Evolutionary conservation across 768 basidiomycete genomes (phyloP).

Genomic region (Agrocybe chaxingu): DNA sequence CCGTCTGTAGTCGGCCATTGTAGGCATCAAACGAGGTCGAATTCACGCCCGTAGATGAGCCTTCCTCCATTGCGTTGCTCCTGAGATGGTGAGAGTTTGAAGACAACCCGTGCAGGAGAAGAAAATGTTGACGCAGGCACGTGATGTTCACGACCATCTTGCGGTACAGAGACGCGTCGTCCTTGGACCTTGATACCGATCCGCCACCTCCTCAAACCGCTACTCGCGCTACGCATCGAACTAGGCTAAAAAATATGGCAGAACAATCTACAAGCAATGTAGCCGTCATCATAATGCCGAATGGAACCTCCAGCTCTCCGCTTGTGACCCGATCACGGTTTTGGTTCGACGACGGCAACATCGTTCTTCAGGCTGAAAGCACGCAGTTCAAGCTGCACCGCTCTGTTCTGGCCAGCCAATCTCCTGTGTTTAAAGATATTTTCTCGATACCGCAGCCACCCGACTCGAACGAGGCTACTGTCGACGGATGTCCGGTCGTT

Average conservation of each 20-base stretch:
- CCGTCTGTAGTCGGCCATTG: constrained; percentile 54
- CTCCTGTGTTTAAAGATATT: background rate
- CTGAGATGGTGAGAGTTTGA: background rate
- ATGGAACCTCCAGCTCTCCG: background rate
- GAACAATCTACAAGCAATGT: background rate
- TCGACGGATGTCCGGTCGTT: too few species aligned
- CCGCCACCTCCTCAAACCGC: background rate
- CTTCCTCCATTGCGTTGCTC: constrained; percentile 2
- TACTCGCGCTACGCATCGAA: background rate
- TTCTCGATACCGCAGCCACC: too few species aligned
- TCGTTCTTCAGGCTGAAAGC: constrained; percentile 7
- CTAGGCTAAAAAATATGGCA: background rate
- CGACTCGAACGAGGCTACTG: too few species aligned
- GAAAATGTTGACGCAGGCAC: background rate
- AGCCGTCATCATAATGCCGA: too few species aligned
- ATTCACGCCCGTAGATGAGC: constrained; percentile 2
- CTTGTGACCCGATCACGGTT: background rate
- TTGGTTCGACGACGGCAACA: constrained; percentile 13
- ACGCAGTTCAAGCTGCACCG: constrained; percentile 6
- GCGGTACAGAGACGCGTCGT: background rate
- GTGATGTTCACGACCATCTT: background rate
- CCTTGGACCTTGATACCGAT: background rate
- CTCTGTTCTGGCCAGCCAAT: constrained; percentile 3
- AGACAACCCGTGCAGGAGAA: background rate
- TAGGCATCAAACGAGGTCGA: constrained; percentile 44